A percentile compares a stretch with the other conserved stretches of the same genome.
These are phyloP conservation scores for Artemisia argyi DNA, from an alignment of 129 eudicot species.

Conservation along the genomic window DNA sequence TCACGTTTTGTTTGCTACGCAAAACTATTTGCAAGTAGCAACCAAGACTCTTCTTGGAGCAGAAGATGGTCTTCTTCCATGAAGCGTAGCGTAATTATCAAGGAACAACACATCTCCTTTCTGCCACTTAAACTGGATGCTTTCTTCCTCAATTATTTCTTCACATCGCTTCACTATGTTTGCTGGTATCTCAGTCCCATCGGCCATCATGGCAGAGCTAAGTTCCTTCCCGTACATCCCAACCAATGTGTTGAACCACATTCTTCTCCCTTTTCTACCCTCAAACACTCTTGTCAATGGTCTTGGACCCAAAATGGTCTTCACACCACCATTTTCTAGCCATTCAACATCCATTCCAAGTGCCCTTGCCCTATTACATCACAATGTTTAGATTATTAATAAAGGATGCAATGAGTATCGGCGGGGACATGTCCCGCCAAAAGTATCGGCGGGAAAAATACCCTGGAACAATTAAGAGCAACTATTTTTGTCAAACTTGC, in stretches of 20 bases:
- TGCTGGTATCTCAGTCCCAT: constrained; percentile 64
- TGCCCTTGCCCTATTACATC: constrained; percentile 55
- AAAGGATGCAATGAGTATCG: not conserved
- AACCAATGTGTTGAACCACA: constrained; percentile 89
- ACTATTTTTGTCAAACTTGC: too few relatives aligned
- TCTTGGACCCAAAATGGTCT: constrained; percentile 61
- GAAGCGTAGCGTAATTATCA: constrained; percentile 66
- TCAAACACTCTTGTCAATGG: constrained; percentile 58
- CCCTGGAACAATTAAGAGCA: too few relatives aligned
- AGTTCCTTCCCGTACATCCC: constrained; percentile 78
- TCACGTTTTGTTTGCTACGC: not conserved
- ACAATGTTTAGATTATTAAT: not conserved
- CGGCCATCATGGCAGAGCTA: constrained; percentile 72
- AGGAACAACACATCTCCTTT: constrained; percentile 72
- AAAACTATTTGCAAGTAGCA: constrained; percentile 54
- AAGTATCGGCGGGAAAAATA: too few relatives aligned
- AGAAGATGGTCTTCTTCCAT: constrained; percentile 74
- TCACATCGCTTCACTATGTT: constrained; percentile 48
- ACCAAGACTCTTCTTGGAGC: constrained; percentile 71
- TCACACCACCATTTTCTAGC: constrained; percentile 68
- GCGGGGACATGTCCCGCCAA: too few relatives aligned
- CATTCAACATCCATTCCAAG: constrained; percentile 77
- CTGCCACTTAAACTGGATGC: constrained; percentile 79
- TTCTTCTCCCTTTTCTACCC: constrained; percentile 68
- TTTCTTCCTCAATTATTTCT: constrained; percentile 79